Conservation (phyloP, 176 grass and related monocot species). For the Juncus inflexus region DNA sequence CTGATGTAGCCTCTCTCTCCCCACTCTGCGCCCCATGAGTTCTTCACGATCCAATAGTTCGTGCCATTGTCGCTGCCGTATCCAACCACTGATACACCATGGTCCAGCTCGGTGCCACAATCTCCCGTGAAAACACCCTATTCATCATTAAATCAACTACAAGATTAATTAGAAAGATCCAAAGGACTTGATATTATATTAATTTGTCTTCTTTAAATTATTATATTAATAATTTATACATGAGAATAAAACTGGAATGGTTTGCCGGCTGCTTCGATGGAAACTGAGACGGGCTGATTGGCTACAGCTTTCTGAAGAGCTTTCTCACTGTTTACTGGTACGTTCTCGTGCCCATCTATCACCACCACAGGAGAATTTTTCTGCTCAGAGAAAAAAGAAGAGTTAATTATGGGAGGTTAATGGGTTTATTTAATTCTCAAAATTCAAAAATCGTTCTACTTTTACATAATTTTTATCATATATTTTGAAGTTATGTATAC, state of each 20-base stretch:
- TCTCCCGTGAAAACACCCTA: constrained; percentile 66
- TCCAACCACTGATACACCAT: constrained; percentile 70
- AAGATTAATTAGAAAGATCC: too few relatives aligned
- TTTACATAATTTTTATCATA: neutral
- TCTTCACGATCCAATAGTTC: constrained; percentile 73
- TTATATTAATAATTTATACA: constrained; percentile 1
- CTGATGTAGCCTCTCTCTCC: constrained; percentile 64
- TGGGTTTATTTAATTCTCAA: neutral
- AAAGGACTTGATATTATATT: neutral
- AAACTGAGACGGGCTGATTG: constrained; percentile 67
- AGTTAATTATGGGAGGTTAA: neutral
- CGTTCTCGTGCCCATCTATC: constrained; percentile 67
- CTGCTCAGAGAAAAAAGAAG: neutral
- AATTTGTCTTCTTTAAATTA: constrained; percentile 23
- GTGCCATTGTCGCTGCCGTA: constrained; percentile 47
- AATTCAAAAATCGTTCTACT: neutral
- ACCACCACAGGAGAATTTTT: constrained; percentile 26
- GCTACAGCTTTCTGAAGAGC: constrained; percentile 52
- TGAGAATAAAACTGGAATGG: constrained; percentile 77
- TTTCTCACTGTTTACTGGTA: constrained; percentile 45
- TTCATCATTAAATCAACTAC: neutral
- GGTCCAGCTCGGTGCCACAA: constrained; percentile 61
- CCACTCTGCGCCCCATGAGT: constrained; percentile 64
- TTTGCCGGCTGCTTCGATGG: constrained; percentile 50
- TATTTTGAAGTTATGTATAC: neutral